Evolutionary conservation across 768 basidiomycete species (phyloP), one percentile per base, ranked within the genome.

Genomic region (Naganishia kalamii): DNA sequence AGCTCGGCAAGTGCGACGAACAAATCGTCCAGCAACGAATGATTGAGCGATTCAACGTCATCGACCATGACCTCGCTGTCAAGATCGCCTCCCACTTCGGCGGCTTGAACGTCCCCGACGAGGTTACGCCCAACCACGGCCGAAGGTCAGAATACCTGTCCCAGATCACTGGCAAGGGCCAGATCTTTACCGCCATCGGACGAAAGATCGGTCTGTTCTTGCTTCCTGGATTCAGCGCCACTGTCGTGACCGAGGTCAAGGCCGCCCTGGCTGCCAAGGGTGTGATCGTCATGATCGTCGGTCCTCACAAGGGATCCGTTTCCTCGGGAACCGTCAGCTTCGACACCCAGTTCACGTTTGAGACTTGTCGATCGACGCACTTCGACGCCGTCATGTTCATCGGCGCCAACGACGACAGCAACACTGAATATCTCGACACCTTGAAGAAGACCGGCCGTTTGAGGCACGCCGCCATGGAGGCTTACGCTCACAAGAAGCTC

Each of bases 321-420:
- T 78, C 80, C 47, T 67, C 71, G 1, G 64, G 68, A 35, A 79
- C 74, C 25, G 73, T 71, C 10, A 74, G 71, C 65, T 81, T 66
- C 71, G 84, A 60, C 72, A 81, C 74, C 82, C 85, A 46, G 84
- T 92, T 79, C 85, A 90, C 79, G 82, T 87, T 84, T 66, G 69
- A 75, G 66, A 78, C 76, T 65, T 88, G 86, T 71, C 83, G 91
- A 51, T 89, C 88, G 37, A 92, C 89, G 0, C 72, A 88, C 75
- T 94, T 89, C 71, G 92, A 93, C 74, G 88, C 89, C 0, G 67
- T 92, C 67, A 82, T 88, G 70, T 84, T 93, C 70, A 85, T 89
- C 12, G 86, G 87, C 21, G 90, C 90, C 7, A 64, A 73, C 41
- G 74, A 70, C 1, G 79, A 79, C 10, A 35, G n/a, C 27, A 57